Percentiles rank a stretch among this genome's conserved stretches.
Conservation (phyloP, 768 basidiomycete species). For the Leucocoprinus sp. region DNA sequence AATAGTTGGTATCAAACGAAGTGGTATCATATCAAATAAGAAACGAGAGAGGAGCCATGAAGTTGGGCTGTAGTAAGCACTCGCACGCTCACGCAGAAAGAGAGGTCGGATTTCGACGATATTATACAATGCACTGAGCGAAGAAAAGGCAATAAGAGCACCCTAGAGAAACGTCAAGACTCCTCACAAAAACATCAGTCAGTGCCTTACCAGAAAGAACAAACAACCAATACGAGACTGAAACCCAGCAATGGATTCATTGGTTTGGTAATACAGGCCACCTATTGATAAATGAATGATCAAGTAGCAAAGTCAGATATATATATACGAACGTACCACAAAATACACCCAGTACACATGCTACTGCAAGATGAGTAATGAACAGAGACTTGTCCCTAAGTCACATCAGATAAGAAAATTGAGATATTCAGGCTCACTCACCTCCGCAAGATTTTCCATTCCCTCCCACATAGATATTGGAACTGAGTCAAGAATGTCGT, state of each 20-base stretch:
- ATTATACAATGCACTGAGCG: conserved; percentile 85
- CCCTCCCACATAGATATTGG: conserved; percentile 71
- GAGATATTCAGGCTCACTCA: conserved; percentile 28
- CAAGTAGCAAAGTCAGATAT: background rate
- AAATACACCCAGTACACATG: conserved; percentile 75
- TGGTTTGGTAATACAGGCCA: conserved; percentile 80
- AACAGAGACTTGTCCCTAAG: conserved; percentile 74
- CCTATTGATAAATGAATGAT: conserved; percentile 31
- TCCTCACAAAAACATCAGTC: background rate
- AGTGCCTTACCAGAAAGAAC: conserved; percentile 72
- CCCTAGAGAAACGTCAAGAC: conserved; percentile 39
- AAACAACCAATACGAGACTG: conserved; percentile 89
- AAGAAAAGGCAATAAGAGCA: conserved; percentile 84
- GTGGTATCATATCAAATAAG: conserved; percentile 82
- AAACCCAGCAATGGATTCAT: conserved; percentile 81
- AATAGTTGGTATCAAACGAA: conserved; percentile 85
- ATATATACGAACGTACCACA: conserved; percentile 46
- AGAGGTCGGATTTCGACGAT: conserved; percentile 76
- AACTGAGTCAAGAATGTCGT: conserved; percentile 88
- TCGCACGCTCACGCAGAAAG: conserved; percentile 85
- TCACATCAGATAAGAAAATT: background rate
- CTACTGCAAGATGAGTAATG: conserved; percentile 65
- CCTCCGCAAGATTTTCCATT: conserved; percentile 68
- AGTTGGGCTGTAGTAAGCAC: conserved; percentile 81
- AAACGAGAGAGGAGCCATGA: conserved; percentile 88